Percentiles rank a stretch among this genome's conserved stretches.
Evolutionary conservation across 2,329 filamentous ascomycete species (phyloP).

Genomic region (Laburnicola sp.): DNA sequence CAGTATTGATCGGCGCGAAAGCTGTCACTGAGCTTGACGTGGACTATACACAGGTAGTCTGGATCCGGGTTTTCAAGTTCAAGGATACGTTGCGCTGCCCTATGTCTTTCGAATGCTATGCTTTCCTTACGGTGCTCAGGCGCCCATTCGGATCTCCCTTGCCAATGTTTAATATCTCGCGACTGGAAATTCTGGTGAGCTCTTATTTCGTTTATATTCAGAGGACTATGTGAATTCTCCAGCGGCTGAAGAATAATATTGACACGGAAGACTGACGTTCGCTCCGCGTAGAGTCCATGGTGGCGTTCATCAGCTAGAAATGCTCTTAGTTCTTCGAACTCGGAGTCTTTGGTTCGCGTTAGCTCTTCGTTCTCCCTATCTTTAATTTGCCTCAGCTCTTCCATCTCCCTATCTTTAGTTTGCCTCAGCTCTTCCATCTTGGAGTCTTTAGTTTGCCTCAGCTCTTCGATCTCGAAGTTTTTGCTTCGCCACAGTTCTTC

Average conservation of each 20-base stretch:
- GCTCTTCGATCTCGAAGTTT: too few relatives aligned
- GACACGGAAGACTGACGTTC: background rate
- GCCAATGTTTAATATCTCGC: background rate
- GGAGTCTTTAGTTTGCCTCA: too few relatives aligned
- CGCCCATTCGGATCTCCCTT: background rate
- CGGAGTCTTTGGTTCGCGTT: background rate
- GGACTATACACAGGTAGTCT: background rate
- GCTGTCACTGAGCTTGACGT: background rate
- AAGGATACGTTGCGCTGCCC: background rate
- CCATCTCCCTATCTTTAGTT: background rate
- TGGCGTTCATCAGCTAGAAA: background rate
- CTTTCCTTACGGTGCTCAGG: background rate
- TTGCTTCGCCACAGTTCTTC: too few relatives aligned
- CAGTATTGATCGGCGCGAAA: background rate
- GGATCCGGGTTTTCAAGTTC: background rate
- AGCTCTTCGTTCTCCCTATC: too few relatives aligned
- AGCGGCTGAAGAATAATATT: background rate
- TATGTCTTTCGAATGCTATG: background rate
- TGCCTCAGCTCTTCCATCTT: background rate
- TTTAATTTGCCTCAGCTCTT: background rate
- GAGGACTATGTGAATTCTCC: background rate
- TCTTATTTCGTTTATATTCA: background rate
- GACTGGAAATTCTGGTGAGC: background rate
- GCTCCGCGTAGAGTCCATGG: too few relatives aligned
- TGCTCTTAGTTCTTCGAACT: background rate